Percentiles rank a stretch among this genome's conserved stretches.
Conservation (phyloP, 306 rosid species). For the Carpinus fangiana region DNA sequence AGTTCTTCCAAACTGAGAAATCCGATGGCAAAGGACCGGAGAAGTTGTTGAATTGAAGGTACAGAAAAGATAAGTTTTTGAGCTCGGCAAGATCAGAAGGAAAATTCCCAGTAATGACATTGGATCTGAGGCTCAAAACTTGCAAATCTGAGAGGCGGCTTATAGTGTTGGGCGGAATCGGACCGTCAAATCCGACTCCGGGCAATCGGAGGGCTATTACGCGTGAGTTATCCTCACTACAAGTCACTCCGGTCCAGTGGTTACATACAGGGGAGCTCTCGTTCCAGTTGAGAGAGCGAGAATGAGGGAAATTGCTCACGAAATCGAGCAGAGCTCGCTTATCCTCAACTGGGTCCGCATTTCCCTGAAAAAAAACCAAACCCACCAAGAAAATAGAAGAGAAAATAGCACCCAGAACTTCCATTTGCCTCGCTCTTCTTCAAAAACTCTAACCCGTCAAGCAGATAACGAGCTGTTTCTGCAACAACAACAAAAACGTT, state of each 20-base stretch:
- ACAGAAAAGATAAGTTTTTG: constrained; percentile 63
- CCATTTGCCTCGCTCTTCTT: constrained; percentile 33
- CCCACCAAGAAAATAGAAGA: constrained; percentile 40
- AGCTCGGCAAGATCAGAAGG: constrained; percentile 67
- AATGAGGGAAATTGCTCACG: constrained; percentile 51
- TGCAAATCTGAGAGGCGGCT: constrained; percentile 63
- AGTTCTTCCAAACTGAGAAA: constrained; percentile 74
- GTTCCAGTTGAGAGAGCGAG: constrained; percentile 73
- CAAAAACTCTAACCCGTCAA: constrained; percentile 24
- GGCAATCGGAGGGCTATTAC: constrained; percentile 66
- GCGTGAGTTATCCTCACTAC: constrained; percentile 48
- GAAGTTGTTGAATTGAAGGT: constrained; percentile 75
- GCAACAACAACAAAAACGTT: constrained; percentile 6
- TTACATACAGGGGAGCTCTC: constrained; percentile 49
- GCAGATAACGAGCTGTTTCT: constrained; percentile 55
- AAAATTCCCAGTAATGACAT: constrained; percentile 55
- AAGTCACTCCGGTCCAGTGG: constrained; percentile 79
- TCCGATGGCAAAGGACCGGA: constrained; percentile 67
- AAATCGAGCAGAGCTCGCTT: constrained; percentile 75
- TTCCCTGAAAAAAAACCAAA: constrained; percentile 39
- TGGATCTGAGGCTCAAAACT: constrained; percentile 77
- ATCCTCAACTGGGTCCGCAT: constrained; percentile 70
- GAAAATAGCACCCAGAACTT: constrained; percentile 35
- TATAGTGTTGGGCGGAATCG: constrained; percentile 64
- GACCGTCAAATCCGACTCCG: constrained; percentile 73